phyloP scores from a whole-genome alignment of 345 rosid genomes.

The Citrus glauca region DNA sequence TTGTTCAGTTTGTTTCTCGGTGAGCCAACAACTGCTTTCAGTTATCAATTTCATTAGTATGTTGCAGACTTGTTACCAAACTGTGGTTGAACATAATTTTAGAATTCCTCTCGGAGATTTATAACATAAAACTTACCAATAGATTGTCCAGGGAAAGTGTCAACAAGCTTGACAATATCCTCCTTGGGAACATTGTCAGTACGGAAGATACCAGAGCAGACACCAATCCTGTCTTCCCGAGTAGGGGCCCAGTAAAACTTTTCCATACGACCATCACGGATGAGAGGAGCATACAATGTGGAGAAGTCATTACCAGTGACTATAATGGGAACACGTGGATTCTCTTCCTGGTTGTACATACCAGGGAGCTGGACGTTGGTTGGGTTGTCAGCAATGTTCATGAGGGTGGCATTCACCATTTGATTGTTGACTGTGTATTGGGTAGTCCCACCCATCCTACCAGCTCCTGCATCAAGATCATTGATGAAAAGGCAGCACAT shows the following conservation, averaged over 20 bases:
- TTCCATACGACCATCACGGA: slow-evolving; percentile 62
- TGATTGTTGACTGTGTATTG: slow-evolving; percentile 56
- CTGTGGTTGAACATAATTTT: neutral
- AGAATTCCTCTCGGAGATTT: neutral
- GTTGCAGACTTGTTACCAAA: too few species aligned
- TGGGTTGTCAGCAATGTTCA: slow-evolving; percentile 65
- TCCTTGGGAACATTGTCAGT: slow-evolving; percentile 33
- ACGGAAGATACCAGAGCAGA: slow-evolving; percentile 44
- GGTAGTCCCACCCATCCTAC: slow-evolving; percentile 52
- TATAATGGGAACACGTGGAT: slow-evolving; percentile 49
- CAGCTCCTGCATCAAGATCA: slow-evolving; percentile 55
- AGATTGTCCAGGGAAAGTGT: slow-evolving; percentile 53
- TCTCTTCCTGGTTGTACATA: slow-evolving; percentile 50
- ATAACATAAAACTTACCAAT: slow-evolving; percentile 33
- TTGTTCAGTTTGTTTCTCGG: too few species aligned
- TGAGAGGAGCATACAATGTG: slow-evolving; percentile 51
- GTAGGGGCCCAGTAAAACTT: slow-evolving; percentile 68
- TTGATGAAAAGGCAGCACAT: slow-evolving; percentile 59
- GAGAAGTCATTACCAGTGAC: slow-evolving; percentile 65
- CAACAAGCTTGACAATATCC: slow-evolving; percentile 49
- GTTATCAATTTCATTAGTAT: too few species aligned
- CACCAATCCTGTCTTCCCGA: slow-evolving; percentile 50
- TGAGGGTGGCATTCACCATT: slow-evolving; percentile 63
- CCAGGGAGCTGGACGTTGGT: slow-evolving; percentile 60
- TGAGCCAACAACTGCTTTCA: too few species aligned